Percentiles rank a stretch among this genome's conserved stretches.
These are phyloP conservation scores for Aspergillus sp. DNA, from an alignment of 2,329 filamentous ascomycete genomes.

Conservation along the genomic window DNA sequence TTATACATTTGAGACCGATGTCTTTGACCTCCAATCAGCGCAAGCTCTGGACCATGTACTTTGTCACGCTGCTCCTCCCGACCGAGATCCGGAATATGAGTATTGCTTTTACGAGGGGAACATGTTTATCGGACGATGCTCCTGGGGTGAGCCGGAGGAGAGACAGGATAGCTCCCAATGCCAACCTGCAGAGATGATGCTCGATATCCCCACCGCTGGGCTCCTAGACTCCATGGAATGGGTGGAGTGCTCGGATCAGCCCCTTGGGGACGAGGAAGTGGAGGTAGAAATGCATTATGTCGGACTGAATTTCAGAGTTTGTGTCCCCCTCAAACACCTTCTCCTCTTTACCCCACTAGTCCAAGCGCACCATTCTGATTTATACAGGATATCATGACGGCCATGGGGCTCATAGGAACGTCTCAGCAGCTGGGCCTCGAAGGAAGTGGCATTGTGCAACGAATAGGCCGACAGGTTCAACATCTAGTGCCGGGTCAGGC, in stretches of 20 bases:
- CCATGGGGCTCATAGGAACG: not conserved
- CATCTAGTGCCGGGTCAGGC: not conserved
- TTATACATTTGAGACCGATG: not conserved
- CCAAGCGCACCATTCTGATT: not conserved
- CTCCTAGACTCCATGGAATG: slow-evolving; percentile 6
- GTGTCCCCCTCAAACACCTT: no score
- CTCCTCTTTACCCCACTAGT: not conserved
- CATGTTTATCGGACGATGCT: slow-evolving; percentile 5
- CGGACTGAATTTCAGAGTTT: slow-evolving; percentile 27
- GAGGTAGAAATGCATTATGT: slow-evolving; percentile 31
- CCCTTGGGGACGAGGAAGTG: slow-evolving; percentile 15
- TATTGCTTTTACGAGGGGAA: slow-evolving; percentile 5
- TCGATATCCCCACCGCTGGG: slow-evolving; percentile 6
- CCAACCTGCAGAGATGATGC: not conserved
- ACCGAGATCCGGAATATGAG: slow-evolving; percentile 8
- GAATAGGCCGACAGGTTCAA: not conserved
- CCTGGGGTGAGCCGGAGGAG: slow-evolving; percentile 6
- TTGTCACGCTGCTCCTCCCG: not conserved
- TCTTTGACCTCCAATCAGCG: not conserved
- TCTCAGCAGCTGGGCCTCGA: not conserved
- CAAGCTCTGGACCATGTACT: not conserved
- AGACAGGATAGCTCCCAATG: not conserved
- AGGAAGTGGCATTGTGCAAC: not conserved
- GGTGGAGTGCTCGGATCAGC: not conserved
- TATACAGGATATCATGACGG: not conserved